Evolutionary conservation across 305 asterid genomes (phyloP).

Genomic region (Ajuga reptans): DNA sequence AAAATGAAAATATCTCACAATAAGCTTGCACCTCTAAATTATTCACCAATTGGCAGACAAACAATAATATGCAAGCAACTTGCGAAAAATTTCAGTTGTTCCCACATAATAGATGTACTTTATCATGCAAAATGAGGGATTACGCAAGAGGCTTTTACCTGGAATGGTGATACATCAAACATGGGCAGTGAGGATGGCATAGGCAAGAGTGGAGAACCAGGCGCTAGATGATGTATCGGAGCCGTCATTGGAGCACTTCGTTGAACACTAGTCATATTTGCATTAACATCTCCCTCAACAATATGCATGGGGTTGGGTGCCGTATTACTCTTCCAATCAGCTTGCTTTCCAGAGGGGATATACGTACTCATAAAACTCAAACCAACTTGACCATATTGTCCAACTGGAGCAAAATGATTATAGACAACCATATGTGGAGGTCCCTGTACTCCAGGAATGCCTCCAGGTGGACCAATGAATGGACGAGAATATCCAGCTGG

Average conservation of each 20-base stretch:
- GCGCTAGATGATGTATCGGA: slow-evolving; percentile 74
- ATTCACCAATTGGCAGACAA: slow-evolving; percentile 2
- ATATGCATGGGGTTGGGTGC: slow-evolving; percentile 47
- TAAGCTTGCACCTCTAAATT: background rate
- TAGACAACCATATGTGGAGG: slow-evolving; percentile 96
- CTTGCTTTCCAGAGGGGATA: slow-evolving; percentile 87
- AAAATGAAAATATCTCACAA: background rate
- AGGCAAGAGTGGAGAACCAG: slow-evolving; percentile 85
- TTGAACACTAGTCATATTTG: slow-evolving; percentile 47
- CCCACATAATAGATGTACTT: background rate
- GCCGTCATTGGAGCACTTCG: slow-evolving; percentile 51
- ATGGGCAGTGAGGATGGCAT: slow-evolving; percentile 70
- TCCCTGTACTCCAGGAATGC: slow-evolving; percentile 87
- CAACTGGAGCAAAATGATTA: slow-evolving; percentile 95
- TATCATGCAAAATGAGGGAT: background rate
- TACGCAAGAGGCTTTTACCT: slow-evolving; percentile 43
- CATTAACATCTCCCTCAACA: slow-evolving; percentile 54
- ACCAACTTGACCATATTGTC: slow-evolving; percentile 96
- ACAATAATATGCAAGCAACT: background rate
- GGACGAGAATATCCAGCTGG: slow-evolving; percentile 79
- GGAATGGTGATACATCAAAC: slow-evolving; percentile 85
- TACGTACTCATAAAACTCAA: slow-evolving; percentile 94
- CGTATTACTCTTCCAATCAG: slow-evolving; percentile 80
- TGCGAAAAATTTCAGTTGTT: background rate
- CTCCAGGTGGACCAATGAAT: slow-evolving; percentile 70